Percentiles rank a stretch among this genome's conserved stretches.
Evolutionary conservation across 345 rosid species (phyloP).

Genomic region (Aquilaria yunnanensis): DNA sequence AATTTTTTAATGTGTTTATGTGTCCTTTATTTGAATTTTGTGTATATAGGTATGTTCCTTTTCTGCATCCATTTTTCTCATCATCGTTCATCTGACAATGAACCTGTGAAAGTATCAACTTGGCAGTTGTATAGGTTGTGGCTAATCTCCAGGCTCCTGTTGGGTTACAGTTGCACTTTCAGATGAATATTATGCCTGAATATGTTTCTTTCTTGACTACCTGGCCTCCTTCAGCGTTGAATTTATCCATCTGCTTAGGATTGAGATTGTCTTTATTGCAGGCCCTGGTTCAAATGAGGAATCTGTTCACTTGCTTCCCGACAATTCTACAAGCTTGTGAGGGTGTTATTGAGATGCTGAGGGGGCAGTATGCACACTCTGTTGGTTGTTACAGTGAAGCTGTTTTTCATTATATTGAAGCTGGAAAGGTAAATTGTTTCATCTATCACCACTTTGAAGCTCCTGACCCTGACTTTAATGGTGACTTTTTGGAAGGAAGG

Average conservation of each 20-base stretch:
- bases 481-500: neutral
- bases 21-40: too few relatives aligned
- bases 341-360: constrained; percentile 91
- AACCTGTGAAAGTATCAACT: too few relatives aligned
- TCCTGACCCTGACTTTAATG: neutral
- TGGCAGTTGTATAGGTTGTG: too few relatives aligned
- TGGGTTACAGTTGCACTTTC: too few relatives aligned
- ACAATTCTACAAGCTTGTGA: constrained; percentile 90
- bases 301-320: constrained; percentile 81
- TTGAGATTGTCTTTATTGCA: constrained; percentile 25
- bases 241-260: neutral
- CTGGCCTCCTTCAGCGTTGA: neutral
- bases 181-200: too few relatives aligned
- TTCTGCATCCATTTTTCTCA: too few relatives aligned
- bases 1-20: too few relatives aligned
- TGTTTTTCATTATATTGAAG: constrained; percentile 88
- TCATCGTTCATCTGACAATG: too few relatives aligned
- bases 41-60: too few relatives aligned
- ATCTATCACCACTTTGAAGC: constrained; percentile 5
- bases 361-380: constrained; percentile 96
- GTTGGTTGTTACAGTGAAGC: constrained; percentile 95
- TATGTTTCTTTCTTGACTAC: constrained; percentile 3
- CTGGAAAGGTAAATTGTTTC: constrained; percentile 56
- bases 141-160: too few relatives aligned
- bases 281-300: constrained; percentile 91